Base-by-base conservation (phyloP, 345 rosid species). In the Hevea brasiliensis region DNA sequence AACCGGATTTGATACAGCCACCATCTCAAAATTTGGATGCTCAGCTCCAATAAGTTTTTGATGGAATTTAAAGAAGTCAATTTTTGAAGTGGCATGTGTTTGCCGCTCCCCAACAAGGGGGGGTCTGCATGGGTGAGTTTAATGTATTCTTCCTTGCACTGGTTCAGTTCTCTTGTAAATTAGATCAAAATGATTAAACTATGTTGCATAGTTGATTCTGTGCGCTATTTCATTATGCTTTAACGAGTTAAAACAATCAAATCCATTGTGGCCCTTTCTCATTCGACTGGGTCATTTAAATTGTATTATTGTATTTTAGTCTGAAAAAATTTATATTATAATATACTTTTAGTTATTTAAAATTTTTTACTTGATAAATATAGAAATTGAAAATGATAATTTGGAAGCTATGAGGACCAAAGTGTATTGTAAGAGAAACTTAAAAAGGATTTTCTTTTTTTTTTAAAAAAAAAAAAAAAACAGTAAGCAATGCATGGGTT, bases 1-100 rank as follows among this genome's bases (percentile, higher is more conserved):
- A 88, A 71, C 44, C 84, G 0, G 97, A 86, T 76, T 80, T 89
- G 73, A 74, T 90, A 82, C 95, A 88, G 77, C 87, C 81, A 68
- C 85, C 84, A 4, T 61, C 82, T 6, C 86, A 88, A 72, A 86
- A 72, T 45, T 68, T 84, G 7, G 90, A 80, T 58, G 71, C 85
- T 53, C 87, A 84, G 79, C 84, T 87, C 77, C 71, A 81, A 76
- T 84, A 74, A 84, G 59, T 54, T 47, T 42, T 29, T 15, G 53
- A 24, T 35, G 18, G 3, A 47, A 35, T 65, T 51, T 32, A 32
- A 32, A 32, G 37, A 32, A 32, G 4, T 2, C 37, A 32, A n/a
- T n/a, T n/a, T 54, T 63, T 51, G 68, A 58, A 67, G 12, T 15
- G 73, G 45, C 50, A 6, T 70, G 21, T 63, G 60, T 53, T 27